These are phyloP conservation scores for Astrephomene gubernaculifera DNA, from an alignment of 139 green algal species.

Conservation along the genomic window DNA sequence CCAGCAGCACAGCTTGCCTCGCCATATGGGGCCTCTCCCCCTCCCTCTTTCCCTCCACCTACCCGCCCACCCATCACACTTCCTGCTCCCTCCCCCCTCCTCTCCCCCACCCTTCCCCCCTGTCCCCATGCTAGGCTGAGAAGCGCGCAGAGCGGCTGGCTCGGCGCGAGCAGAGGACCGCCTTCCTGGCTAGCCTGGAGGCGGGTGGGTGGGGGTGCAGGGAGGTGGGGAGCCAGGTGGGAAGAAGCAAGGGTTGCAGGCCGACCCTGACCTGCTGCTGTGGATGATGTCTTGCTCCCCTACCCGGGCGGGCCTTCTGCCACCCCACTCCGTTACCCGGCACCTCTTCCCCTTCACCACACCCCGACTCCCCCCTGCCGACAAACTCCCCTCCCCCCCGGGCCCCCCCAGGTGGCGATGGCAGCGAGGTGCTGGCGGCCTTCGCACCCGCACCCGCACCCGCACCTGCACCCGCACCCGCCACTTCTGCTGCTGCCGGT, in stretches of 20 bases:
- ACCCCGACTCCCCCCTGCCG: no score
- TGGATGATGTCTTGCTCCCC: no score
- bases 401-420: not conserved
- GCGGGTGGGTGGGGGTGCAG: not conserved
- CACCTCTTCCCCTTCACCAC: no score
- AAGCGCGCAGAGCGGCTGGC: not conserved
- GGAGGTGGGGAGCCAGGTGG: not conserved
- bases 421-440: constrained; percentile 4
- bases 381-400: no score
- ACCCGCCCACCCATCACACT: no score
- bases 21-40: no score
- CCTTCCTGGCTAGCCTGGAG: constrained; percentile 34
- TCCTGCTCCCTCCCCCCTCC: not conserved
- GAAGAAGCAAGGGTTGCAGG: no score
- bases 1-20: no score
- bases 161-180: not conserved
- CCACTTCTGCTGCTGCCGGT: not conserved
- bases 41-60: no score
- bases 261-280: no score
- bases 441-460: not conserved
- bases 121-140: not conserved
- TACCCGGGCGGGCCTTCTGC: no score
- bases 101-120: not conserved
- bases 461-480: not conserved
- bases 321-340: no score